phyloP scores from a whole-genome alignment of 805 yeast species.

The Saccharomyces paradoxus region DNA sequence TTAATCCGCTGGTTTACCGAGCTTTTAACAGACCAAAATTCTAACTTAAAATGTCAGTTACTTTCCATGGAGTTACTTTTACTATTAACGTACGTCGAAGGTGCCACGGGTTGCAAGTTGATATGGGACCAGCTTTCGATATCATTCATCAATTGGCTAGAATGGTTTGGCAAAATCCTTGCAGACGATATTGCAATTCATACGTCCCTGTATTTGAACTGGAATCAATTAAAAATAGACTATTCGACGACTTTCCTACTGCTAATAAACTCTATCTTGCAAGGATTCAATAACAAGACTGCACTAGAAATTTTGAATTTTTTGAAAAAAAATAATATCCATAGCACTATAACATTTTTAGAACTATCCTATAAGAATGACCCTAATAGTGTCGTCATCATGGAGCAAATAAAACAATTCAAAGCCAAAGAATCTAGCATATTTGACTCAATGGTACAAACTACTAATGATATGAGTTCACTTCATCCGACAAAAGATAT shows the following conservation, averaged over 20 bases:
- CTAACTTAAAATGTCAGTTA: conserved; percentile 13
- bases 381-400: conserved; percentile 50
- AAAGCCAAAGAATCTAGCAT: conserved; percentile 31
- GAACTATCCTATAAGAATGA: conserved; percentile 19
- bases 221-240: conserved; percentile 1
- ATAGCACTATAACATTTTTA: conserved; percentile 43
- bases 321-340: conserved; percentile 50
- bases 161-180: conserved; percentile 8
- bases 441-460: conserved; percentile 24
- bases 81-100: conserved; percentile 22
- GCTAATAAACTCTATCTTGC: conserved; percentile 57
- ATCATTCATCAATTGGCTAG: conserved; percentile 2
- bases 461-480: not conserved
- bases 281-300: conserved; percentile 33
- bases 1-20: conserved; percentile 15
- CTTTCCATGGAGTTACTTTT: conserved; percentile 21
- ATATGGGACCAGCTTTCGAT: conserved; percentile 8
- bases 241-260: conserved; percentile 41
- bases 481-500: not conserved
- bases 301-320: conserved; percentile 50
- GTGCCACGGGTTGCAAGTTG: conserved; percentile 18
- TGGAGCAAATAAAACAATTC: conserved; percentile 59
- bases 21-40: conserved; percentile 6
- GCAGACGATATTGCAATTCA: not conserved
- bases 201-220: not conserved